A percentile compares a stretch with the other conserved stretches of the same genome.
phyloP scores from a whole-genome alignment of 495 filamentous ascomycete species.

The Aspergillus asperescens region DNA sequence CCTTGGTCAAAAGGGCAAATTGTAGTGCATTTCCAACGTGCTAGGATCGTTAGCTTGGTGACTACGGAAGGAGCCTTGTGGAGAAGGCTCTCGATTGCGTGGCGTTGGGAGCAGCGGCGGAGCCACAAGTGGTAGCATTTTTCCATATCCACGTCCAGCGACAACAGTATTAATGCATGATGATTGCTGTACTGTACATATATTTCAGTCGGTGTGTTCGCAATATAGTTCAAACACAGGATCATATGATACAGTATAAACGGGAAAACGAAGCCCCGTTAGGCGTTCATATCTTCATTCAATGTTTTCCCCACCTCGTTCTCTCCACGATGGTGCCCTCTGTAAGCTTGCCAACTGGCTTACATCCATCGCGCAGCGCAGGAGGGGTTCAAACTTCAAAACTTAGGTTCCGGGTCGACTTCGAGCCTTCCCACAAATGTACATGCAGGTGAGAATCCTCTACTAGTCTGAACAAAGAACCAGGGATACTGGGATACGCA shows the following conservation, averaged over 20 bases:
- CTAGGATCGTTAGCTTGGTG: neutral
- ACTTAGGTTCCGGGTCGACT: neutral
- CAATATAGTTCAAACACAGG: too few relatives aligned
- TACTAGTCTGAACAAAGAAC: neutral
- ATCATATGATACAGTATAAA: neutral
- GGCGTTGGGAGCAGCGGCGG: neutral
- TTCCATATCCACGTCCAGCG: neutral
- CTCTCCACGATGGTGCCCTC: constrained; percentile 3
- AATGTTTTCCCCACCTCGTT: too few relatives aligned
- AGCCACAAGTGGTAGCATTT: neutral
- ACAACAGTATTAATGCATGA: too few relatives aligned
- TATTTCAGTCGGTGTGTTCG: too few relatives aligned
- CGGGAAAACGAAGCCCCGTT: too few relatives aligned
- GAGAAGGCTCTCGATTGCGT: constrained; percentile 3
- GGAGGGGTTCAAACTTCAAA: neutral
- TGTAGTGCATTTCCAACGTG: constrained; percentile 31
- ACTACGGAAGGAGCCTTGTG: constrained; percentile 12
- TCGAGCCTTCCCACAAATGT: neutral
- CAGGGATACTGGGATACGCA: neutral
- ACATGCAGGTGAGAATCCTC: neutral
- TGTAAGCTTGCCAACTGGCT: constrained; percentile 14
- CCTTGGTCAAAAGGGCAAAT: constrained; percentile 39
- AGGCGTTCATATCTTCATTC: constrained; percentile 2
- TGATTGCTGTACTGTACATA: too few relatives aligned
- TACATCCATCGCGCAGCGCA: neutral